Evolutionary conservation across 805 yeast species (phyloP).

Genomic region (Candida koratica): DNA sequence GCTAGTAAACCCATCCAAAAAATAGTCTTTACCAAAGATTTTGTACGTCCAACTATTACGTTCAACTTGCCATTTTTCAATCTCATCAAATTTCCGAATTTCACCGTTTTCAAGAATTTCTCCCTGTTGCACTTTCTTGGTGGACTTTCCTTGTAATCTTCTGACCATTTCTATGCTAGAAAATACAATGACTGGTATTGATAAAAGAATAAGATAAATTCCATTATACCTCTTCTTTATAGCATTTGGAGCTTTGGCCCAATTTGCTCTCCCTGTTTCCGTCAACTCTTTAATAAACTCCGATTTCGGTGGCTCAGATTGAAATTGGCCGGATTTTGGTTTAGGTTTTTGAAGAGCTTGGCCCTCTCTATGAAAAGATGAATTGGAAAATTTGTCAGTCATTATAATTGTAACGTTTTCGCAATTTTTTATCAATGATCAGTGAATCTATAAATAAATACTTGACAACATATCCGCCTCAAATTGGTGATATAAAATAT

Average conservation of each 20-base stretch:
- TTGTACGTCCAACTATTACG: slow-evolving; percentile 33
- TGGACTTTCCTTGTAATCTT: slow-evolving; percentile 37
- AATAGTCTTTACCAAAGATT: slow-evolving; percentile 40
- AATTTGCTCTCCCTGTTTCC: slow-evolving; percentile 39
- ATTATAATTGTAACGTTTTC: too few relatives aligned
- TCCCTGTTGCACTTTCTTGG: slow-evolving; percentile 39
- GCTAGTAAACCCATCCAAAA: slow-evolving; percentile 42
- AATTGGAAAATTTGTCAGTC: slow-evolving; percentile 22
- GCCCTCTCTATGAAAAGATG: slow-evolving; percentile 29
- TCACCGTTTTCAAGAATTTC: slow-evolving; percentile 32
- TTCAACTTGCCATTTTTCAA: slow-evolving; percentile 39
- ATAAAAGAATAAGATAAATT: slow-evolving; percentile 32
- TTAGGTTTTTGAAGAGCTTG: slow-evolving; percentile 14
- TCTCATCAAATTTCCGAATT: slow-evolving; percentile 35
- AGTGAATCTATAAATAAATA: not conserved
- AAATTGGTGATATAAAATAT: slow-evolving; percentile 9
- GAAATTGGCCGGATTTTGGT: slow-evolving; percentile 1
- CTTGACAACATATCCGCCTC: slow-evolving; percentile 13
- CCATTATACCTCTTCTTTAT: slow-evolving; percentile 36
- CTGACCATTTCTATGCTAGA: slow-evolving; percentile 33
- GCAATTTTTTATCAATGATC: too few relatives aligned
- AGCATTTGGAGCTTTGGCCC: slow-evolving; percentile 42
- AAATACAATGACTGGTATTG: slow-evolving; percentile 34
- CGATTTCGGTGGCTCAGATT: slow-evolving; percentile 9
- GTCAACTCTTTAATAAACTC: slow-evolving; percentile 36